Percentiles rank a stretch among this genome's conserved stretches.
phyloP scores from a whole-genome alignment of 2,329 filamentous ascomycete genomes.

The Chrysoporthe puriensis region DNA sequence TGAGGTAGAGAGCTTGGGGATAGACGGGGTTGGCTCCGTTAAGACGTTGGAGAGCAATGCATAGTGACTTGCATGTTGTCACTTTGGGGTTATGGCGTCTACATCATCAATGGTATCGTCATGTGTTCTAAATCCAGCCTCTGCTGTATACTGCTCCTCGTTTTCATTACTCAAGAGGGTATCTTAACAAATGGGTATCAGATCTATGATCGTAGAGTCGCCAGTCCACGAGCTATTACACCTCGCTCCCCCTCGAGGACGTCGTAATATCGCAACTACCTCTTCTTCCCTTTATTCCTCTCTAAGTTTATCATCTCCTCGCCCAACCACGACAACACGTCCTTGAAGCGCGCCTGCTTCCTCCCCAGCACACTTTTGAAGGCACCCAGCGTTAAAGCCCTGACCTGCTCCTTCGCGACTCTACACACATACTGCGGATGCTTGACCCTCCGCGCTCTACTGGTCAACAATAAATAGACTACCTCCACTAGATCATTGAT shows the following conservation, averaged over 20 bases:
- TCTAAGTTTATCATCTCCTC: constrained; percentile 46
- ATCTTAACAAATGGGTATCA: not conserved
- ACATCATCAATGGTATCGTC: not conserved
- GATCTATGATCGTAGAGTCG: not conserved
- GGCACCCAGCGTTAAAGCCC: constrained; percentile 69
- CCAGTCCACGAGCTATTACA: not conserved
- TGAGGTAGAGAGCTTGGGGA: not conserved
- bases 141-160: not conserved
- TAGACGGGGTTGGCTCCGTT: not conserved
- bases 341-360: constrained; percentile 71
- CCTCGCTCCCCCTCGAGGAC: too few relatives aligned
- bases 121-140: not conserved
- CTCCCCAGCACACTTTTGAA: constrained; percentile 69
- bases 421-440: constrained; percentile 60
- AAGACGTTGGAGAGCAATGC: not conserved
- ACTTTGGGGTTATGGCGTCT: not conserved
- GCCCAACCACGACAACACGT: constrained; percentile 71
- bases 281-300: constrained; percentile 9
- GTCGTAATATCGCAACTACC: not conserved
- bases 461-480: constrained; percentile 66
- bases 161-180: not conserved
- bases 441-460: constrained; percentile 49
- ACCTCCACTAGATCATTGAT: constrained; percentile 68
- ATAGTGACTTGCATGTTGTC: not conserved
- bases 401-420: constrained; percentile 62